Conservation (phyloP, 139 green algal species). For the Gonium pectorale region DNA sequence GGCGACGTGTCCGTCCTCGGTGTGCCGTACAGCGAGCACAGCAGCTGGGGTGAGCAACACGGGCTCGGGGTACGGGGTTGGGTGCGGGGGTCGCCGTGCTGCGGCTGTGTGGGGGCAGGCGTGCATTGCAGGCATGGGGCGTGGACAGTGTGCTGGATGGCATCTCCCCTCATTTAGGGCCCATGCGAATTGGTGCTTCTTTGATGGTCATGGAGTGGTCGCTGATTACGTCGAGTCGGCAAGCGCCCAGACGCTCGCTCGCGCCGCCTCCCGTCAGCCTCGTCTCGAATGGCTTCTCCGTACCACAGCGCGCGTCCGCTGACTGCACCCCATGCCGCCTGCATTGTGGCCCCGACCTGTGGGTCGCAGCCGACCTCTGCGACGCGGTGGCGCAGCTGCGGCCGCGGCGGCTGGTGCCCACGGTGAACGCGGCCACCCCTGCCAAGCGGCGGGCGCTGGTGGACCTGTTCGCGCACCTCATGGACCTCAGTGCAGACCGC, state of each 20-base stretch:
- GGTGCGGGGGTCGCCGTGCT: slow-evolving; percentile 28
- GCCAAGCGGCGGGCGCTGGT: slow-evolving; percentile 58
- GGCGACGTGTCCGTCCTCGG: slow-evolving; percentile 63
- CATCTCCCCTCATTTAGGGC: too few relatives aligned
- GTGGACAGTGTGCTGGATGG: too few relatives aligned
- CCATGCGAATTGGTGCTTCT: too few relatives aligned
- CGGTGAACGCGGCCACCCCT: slow-evolving; percentile 66
- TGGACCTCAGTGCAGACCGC: slow-evolving; percentile 75
- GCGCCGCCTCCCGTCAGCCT: too few relatives aligned
- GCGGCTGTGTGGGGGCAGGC: neutral
- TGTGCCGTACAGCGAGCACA: slow-evolving; percentile 76
- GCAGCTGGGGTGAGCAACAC: slow-evolving; percentile 38
- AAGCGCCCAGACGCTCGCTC: too few relatives aligned
- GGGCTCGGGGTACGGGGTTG: slow-evolving; percentile 72
- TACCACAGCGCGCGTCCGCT: too few relatives aligned
- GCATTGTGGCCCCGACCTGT: too few relatives aligned
- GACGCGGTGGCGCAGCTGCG: slow-evolving; percentile 51
- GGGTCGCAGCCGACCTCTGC: slow-evolving; percentile 33
- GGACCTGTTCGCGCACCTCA: slow-evolving; percentile 71
- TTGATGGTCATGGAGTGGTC: too few relatives aligned
- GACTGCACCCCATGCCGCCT: too few relatives aligned
- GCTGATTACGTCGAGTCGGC: too few relatives aligned
- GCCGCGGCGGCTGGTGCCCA: slow-evolving; percentile 72
- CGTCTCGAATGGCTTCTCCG: too few relatives aligned
- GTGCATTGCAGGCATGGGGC: too few relatives aligned